These are phyloP conservation scores for Aspergillus conjunctus DNA, from an alignment of 495 filamentous ascomycete genomes.

Conservation along the genomic window DNA sequence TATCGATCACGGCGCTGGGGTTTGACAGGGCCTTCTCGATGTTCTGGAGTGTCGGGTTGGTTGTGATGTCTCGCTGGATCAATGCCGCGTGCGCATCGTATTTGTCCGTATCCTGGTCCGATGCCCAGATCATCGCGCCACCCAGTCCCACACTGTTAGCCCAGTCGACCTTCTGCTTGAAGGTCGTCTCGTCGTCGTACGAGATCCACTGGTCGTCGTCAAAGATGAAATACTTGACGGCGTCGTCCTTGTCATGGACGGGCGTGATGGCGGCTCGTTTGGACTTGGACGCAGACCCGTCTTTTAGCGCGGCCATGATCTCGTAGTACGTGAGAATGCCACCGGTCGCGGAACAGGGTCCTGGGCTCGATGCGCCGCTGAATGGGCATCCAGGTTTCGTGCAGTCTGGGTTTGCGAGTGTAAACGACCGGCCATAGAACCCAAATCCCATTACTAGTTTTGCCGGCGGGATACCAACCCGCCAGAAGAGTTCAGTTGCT, in stretches of 20 bases:
- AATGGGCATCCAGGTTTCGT: conserved; percentile 31
- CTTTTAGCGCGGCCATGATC: conserved; percentile 2
- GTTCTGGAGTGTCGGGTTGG: conserved; percentile 2
- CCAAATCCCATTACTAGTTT: conserved; percentile 45
- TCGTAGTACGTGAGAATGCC: background rate
- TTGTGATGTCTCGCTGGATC: conserved; percentile 4
- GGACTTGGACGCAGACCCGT: conserved; percentile 3
- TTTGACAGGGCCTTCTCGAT: conserved; percentile 1
- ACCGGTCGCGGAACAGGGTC: background rate
- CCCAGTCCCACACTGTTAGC: conserved; percentile 36
- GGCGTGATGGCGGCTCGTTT: conserved; percentile 1
- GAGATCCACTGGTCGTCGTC: conserved; percentile 49
- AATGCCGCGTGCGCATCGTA: conserved; percentile 3
- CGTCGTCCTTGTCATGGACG: conserved; percentile 19
- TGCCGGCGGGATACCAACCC: conserved; percentile 28
- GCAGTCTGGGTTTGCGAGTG: conserved; percentile 20
- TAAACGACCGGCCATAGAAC: conserved; percentile 44
- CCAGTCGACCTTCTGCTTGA: conserved; percentile 42
- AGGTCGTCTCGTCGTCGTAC: conserved; percentile 46
- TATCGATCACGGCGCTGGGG: conserved; percentile 1
- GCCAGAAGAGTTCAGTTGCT: conserved; percentile 39
- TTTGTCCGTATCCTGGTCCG: conserved; percentile 13
- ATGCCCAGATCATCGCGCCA: conserved; percentile 30
- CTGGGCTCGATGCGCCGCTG: background rate
- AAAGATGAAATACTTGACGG: conserved; percentile 42